These are phyloP conservation scores for Canna indica DNA, from an alignment of 176 grass and related monocot species.

Conservation along the genomic window DNA sequence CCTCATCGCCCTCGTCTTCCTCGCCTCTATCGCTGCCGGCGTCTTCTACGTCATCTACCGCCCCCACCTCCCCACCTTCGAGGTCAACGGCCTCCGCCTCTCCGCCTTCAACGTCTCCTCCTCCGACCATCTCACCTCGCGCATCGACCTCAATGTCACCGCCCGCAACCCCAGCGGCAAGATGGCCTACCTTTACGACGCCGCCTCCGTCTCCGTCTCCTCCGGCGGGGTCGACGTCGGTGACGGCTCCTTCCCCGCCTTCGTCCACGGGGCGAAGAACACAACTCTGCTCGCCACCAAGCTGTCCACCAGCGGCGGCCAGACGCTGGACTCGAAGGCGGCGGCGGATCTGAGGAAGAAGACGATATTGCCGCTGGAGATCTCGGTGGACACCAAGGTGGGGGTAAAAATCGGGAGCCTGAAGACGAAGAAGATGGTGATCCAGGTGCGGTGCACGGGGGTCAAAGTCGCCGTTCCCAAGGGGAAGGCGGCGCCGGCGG, in stretches of 20 bases:
- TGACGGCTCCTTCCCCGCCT: constrained; percentile 54
- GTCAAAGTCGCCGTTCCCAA: constrained; percentile 49
- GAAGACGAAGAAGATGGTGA: constrained; percentile 77
- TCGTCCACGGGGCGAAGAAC: constrained; percentile 66
- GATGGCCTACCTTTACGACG: constrained; percentile 86
- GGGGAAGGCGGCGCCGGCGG: constrained; percentile 25
- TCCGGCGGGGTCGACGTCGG: constrained; percentile 64
- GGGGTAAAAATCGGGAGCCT: constrained; percentile 60
- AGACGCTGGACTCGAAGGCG: constrained; percentile 55
- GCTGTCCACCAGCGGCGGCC: constrained; percentile 29
- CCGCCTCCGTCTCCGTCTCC: constrained; percentile 47
- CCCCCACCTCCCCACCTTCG: constrained; percentile 78
- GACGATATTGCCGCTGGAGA: constrained; percentile 39
- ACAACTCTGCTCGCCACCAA: constrained; percentile 59
- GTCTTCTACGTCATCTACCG: constrained; percentile 85
- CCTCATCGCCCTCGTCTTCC: constrained; percentile 51
- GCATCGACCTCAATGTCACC: constrained; percentile 60
- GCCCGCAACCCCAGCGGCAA: constrained; percentile 88
- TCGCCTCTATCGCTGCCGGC: constrained; percentile 55
- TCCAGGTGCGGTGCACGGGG: constrained; percentile 68
- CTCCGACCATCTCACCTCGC: constrained; percentile 21
- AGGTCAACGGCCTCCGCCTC: constrained; percentile 44
- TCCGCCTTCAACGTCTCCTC: constrained; percentile 53
- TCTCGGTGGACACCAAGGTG: constrained; percentile 84
- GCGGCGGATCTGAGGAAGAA: constrained; percentile 71